Evolutionary conservation across 257 asterid genomes (phyloP), one percentile per base, ranked within the genome.

Genomic region (Primulina huaijiensis): DNA sequence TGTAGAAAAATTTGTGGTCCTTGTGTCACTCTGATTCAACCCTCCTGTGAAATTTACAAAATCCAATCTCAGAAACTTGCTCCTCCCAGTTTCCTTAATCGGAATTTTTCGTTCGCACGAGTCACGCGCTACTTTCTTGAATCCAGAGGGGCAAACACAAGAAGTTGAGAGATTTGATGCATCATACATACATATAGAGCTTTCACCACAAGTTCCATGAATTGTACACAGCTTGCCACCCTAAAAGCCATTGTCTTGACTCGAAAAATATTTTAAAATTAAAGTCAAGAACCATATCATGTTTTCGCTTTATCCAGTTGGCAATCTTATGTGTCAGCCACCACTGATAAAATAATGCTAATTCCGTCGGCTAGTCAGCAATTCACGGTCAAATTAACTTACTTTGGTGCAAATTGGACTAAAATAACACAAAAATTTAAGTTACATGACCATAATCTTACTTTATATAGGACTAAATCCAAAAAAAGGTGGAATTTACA

Each of bases 71-170:
- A 91, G 72, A 65, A 87, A 91, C 80, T 79, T 87, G 69, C 73
- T 87, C 6, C 64, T 79, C 35, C 37, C 68, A 38, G 52, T 67
- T 35, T 75, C 75, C 71, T n/a, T 65, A 5, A 87, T 56, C 5
- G 75, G 79, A 7, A 37, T 70, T 60, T 80, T 86, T 76, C 83
- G 71, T 68, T 64, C 76, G 35, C 97, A 91, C 6, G 87, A 72
- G 55, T 73, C 70, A 52, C 55, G 72, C 11, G 21, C 35, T 29
- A 52, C 64, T 61, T 56, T 71, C 58, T 11, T 63, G 62, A 81
- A 91, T 71, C 96, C 97, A 11, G 97, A 96, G 60, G 96, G 96
- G 78, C 96, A 91, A 2, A 82, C 74, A 34, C 97, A 91, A 3
- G 87, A 79, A 58, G 95, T 83, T 21, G 84, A 76, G 59, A 74